Evolutionary conservation across 2,329 filamentous ascomycete genomes (phyloP).

Genomic region (Colletotrichum endophyticum): DNA sequence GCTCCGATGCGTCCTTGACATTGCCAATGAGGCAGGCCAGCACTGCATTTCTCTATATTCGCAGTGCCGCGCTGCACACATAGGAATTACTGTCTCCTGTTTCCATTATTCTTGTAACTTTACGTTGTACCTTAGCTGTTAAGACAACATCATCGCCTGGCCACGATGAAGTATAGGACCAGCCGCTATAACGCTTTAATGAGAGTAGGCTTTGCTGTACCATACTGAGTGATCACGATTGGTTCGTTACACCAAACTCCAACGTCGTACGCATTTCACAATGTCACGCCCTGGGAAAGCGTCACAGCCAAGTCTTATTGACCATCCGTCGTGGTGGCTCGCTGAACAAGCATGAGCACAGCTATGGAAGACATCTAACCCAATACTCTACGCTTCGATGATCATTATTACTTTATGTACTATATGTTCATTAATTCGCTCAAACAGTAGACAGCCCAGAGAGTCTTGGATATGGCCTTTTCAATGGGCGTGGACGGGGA

Average conservation of each 20-base stretch:
- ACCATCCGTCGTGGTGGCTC: neutral
- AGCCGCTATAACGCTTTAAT: neutral
- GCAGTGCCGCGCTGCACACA: too few species aligned
- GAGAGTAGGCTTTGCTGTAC: neutral
- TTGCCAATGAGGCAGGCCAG: neutral
- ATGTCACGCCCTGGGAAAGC: fast-evolving
- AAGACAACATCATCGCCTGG: neutral
- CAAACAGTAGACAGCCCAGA: neutral
- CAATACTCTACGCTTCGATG: neutral
- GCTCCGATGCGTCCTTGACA: neutral
- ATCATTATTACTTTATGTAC: too few species aligned
- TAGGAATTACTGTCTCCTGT: neutral
- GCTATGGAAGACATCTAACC: neutral
- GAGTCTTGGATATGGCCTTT: fast-evolving
- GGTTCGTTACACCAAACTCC: neutral
- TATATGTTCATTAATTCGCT: neutral
- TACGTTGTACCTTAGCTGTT: neutral
- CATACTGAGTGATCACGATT: neutral
- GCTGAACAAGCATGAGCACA: neutral
- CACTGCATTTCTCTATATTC: neutral
- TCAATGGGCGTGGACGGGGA: neutral
- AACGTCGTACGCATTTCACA: neutral
- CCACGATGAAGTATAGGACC: neutral
- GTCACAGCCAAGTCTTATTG: neutral
- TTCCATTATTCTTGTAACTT: neutral